Evolutionary conservation across 129 eudicot genomes (phyloP), one percentile per base, ranked within the genome.

Genomic region (Deinandra increscens): DNA sequence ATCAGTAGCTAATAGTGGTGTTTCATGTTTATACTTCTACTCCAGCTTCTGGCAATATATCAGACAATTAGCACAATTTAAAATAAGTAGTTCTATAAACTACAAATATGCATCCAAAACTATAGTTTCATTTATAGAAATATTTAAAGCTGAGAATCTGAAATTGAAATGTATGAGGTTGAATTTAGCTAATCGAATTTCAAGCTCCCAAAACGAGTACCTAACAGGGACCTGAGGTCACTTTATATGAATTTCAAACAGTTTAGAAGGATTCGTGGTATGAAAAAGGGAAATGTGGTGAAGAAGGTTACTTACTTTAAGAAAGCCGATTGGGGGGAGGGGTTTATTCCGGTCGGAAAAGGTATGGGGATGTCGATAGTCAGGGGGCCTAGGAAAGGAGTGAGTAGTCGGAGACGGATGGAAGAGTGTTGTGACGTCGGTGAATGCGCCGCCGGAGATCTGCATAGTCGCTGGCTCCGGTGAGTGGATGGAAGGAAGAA

Each of bases 381-480:
- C 78, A 48, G 22, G 46, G 48, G 77, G 61, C 62, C 77, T 61
- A 36, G 74, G 63, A 22, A 74, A 58, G 14, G 62, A 67, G 22
- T 60, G 19, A 58, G 36, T 61, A n/a, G 64, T 19, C 5, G 60
- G 29, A 36, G 75, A 68, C 8, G 70, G 74, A 76, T 69, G 50
- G 39, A 49, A 77, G 22, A 69, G 42, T 22, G 62, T 64, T 15
- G 70, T 58, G 48, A 68, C 70, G 56, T 75, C 79, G 67, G 67
- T 31, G 15, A 76, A 45, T 12, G 68, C 63, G 38, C 80, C 64
- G 54, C 75, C 80, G 75, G 70, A 61, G 65, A 69, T 54, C 69
- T 69, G 76, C 81, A 76, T 76, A 37, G 70, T 29, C 12, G 68
- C 3, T 51, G 65, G 37, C 49, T 64, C 36, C 37, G 59, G 37